A percentile compares a stretch with the other conserved stretches of the same genome.
Conservation (phyloP, 169 alveolate genomes). For the Plasmodium coatneyi region DNA sequence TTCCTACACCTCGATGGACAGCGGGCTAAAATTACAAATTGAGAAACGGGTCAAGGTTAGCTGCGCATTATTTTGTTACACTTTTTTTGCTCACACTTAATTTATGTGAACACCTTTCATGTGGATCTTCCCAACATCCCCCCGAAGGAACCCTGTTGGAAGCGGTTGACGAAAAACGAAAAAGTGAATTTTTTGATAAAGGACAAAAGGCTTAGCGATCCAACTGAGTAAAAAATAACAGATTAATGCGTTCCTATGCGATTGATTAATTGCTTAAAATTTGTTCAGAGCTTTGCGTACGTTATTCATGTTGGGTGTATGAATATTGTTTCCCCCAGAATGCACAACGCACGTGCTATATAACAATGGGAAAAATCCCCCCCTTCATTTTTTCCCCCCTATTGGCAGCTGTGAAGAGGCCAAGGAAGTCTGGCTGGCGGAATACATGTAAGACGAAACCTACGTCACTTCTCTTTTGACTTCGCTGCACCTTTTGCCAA, state of each 20-base stretch:
- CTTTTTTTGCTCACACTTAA: background rate
- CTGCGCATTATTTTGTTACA: background rate
- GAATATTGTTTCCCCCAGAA: background rate
- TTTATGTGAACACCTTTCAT: background rate
- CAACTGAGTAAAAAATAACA: constrained; percentile 38
- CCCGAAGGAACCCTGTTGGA: constrained; percentile 73
- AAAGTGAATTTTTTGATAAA: constrained; percentile 29
- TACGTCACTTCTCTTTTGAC: background rate
- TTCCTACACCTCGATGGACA: constrained; percentile 2
- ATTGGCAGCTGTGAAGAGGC: constrained; percentile 66
- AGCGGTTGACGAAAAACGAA: constrained; percentile 47
- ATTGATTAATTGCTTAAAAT: background rate
- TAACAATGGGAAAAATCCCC: background rate
- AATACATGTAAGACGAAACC: constrained; percentile 24
- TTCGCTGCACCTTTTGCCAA: background rate
- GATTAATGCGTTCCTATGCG: background rate
- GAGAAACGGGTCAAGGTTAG: constrained; percentile 44
- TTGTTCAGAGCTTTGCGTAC: background rate
- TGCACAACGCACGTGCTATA: background rate
- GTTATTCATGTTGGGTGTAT: background rate
- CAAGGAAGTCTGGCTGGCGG: constrained; percentile 44
- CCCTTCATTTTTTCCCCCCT: background rate
- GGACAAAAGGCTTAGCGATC: constrained; percentile 50
- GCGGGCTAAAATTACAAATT: constrained; percentile 46
- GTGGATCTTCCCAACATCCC: background rate